Evolutionary conservation across 371 early-diverging fungal genomes (phyloP).

Genomic region (Mortierella sp.): DNA sequence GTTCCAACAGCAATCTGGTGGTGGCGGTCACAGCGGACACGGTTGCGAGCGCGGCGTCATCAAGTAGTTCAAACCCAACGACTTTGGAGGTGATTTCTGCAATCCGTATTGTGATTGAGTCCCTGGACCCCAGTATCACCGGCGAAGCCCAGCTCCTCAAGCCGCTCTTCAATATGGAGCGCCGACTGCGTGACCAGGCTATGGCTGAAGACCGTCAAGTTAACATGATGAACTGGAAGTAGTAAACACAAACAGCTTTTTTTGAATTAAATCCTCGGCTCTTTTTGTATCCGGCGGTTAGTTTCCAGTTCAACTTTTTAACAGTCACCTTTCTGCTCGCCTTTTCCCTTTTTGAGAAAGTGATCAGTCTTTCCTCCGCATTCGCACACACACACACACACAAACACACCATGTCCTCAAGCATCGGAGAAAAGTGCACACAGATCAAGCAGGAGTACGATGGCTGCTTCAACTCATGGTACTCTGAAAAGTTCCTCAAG

Average conservation of each 20-base stretch:
- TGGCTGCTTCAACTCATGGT: conserved; percentile 95
- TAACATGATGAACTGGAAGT: conserved; percentile 15
- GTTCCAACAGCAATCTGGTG: not conserved
- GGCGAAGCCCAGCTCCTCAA: conserved; percentile 25
- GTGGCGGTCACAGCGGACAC: not conserved
- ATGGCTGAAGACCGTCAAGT: conserved; percentile 18
- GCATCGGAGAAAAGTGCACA: conserved; percentile 89
- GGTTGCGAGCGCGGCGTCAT: not conserved
- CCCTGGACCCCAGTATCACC: conserved; percentile 24
- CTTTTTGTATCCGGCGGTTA: not conserved
- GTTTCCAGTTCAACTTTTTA: no score
- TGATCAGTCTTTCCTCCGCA: not conserved
- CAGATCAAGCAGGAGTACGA: conserved; percentile 94
- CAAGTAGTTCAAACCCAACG: conserved; percentile 8
- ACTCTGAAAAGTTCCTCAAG: conserved; percentile 93
- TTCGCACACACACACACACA: not conserved
- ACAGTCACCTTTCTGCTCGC: no score
- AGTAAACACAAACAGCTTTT: not conserved
- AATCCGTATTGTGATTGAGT: conserved; percentile 28
- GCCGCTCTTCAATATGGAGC: conserved; percentile 41
- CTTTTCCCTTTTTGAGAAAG: conserved; percentile 2
- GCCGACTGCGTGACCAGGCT: conserved; percentile 25
- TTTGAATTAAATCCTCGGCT: not conserved
- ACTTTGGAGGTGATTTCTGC: conserved; percentile 26
- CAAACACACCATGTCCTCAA: conserved; percentile 69